phyloP scores from a whole-genome alignment of 305 asterid genomes.

The Striga hermonthica region DNA sequence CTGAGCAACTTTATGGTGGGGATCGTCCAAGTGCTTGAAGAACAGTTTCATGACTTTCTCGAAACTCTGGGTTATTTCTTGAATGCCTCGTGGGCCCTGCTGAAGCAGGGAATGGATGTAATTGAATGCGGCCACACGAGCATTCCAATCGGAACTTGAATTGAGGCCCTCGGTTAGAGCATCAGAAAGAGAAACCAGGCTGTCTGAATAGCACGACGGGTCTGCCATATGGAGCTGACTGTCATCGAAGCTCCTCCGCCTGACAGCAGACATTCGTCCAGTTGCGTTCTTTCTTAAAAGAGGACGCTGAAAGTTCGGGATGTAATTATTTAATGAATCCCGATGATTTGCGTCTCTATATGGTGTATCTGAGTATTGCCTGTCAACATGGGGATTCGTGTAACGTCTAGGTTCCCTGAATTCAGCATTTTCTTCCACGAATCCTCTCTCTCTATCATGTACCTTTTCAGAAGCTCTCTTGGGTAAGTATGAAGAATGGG shows the following conservation, averaged over 20 bases:
- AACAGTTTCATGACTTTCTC: conserved; percentile 98
- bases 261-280: conserved; percentile 71
- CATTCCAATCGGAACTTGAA: conserved; percentile 97
- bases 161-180: conserved; percentile 91
- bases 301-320: conserved; percentile 97
- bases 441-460: conserved; percentile 52
- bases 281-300: conserved; percentile 76
- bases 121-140: conserved; percentile 91
- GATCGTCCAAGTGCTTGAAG: conserved; percentile 99
- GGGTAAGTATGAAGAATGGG: conserved; percentile 63
- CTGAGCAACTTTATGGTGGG: conserved; percentile 99
- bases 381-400: conserved; percentile 57
- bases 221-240: conserved; percentile 80
- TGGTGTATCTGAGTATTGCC: conserved; percentile 64
- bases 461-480: conserved; percentile 78
- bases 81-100: conserved; percentile 94
- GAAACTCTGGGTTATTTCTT: conserved; percentile 88
- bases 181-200: conserved; percentile 83
- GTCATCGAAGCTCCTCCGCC: conserved; percentile 98
- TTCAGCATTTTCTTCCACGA: conserved; percentile 67
- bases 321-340: conserved; percentile 55
- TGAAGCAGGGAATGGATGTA: conserved; percentile 71
- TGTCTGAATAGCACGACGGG: conserved; percentile 67
- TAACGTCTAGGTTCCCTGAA: conserved; percentile 68
- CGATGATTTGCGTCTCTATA: conserved; percentile 65